Evolutionary conservation across 2,329 filamentous ascomycete species (phyloP).

Genomic region (Ilyonectria robusta): DNA sequence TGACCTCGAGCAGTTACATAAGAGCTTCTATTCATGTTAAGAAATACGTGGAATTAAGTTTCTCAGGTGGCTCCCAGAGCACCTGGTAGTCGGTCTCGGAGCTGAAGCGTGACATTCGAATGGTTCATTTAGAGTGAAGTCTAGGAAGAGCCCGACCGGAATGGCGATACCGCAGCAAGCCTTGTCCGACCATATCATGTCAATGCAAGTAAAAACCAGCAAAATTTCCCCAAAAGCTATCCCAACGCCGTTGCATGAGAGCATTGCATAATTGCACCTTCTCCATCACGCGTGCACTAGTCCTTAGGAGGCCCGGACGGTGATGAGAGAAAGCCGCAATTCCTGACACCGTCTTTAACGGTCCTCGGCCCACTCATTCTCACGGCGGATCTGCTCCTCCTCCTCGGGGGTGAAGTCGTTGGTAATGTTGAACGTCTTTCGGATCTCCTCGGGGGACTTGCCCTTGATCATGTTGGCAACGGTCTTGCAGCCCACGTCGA

Average conservation of each 20-base stretch:
- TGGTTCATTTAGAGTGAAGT: slow-evolving; percentile 23
- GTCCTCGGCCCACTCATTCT: slow-evolving; percentile 94
- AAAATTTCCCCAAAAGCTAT: slow-evolving; percentile 41
- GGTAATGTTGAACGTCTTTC: slow-evolving; percentile 99
- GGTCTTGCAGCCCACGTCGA: slow-evolving; percentile 99
- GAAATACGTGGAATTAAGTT: slow-evolving; percentile 14
- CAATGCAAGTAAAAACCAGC: slow-evolving; percentile 37
- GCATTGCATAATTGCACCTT: slow-evolving; percentile 18
- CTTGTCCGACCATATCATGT: slow-evolving; percentile 19
- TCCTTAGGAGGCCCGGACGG: not conserved
- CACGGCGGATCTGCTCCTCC: slow-evolving; percentile 95
- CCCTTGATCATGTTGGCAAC: slow-evolving; percentile 99
- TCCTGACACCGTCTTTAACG: slow-evolving; percentile 61
- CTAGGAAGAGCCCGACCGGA: slow-evolving; percentile 18
- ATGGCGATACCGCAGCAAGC: slow-evolving; percentile 13
- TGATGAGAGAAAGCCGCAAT: slow-evolving; percentile 5
- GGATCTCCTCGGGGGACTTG: slow-evolving; percentile 98
- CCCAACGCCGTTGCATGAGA: slow-evolving; percentile 44
- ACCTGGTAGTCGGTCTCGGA: slow-evolving; percentile 9
- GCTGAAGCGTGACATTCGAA: slow-evolving; percentile 29
- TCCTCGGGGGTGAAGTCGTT: slow-evolving; percentile 99
- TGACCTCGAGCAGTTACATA: not conserved
- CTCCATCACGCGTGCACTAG: not conserved
- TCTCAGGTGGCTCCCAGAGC: slow-evolving; percentile 8
- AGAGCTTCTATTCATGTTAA: not conserved